Conservation (phyloP, 1,139 yeast genomes). For the Hemisphaericaspora xylofermentans region DNA sequence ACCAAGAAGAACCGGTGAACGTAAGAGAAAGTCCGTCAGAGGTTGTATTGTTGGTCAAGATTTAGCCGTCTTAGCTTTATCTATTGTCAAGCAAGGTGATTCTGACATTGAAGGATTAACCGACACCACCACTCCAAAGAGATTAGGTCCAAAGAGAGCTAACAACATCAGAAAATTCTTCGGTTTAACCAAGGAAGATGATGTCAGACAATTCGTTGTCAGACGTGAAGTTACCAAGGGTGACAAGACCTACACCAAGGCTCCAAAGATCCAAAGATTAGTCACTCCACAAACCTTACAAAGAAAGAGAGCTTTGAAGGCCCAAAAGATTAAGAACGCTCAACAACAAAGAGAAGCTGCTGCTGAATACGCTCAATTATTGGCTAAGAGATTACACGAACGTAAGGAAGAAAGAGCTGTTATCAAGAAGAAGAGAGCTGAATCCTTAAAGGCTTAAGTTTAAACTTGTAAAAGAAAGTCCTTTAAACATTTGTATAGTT, state of each 20-base stretch:
- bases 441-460: slow-evolving; percentile 48
- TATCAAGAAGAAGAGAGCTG: slow-evolving; percentile 99
- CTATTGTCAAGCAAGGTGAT: slow-evolving; percentile 97
- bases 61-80: slow-evolving; percentile 90
- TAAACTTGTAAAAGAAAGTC: background rate
- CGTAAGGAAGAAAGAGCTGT: slow-evolving; percentile 98
- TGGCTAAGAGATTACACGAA: slow-evolving; percentile 98
- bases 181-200: slow-evolving; percentile 97
- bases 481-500: slow-evolving; percentile 6
- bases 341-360: slow-evolving; percentile 99
- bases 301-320: slow-evolving; percentile 97
- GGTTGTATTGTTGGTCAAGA: slow-evolving; percentile 99
- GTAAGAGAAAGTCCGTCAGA: slow-evolving; percentile 99
- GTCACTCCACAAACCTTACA: slow-evolving; percentile 99
- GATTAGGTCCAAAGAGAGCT: slow-evolving; percentile 99
- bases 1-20: slow-evolving; percentile 99
- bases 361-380: slow-evolving; percentile 98
- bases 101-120: slow-evolving; percentile 94
- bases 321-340: slow-evolving; percentile 94
- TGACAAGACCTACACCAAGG: slow-evolving; percentile 98
- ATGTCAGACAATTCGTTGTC: slow-evolving; percentile 91
- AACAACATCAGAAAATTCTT: slow-evolving; percentile 99
- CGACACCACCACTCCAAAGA: slow-evolving; percentile 92
- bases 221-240: slow-evolving; percentile 99
- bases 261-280: slow-evolving; percentile 99